A percentile compares a stretch with the other conserved stretches of the same genome.
Conservation (phyloP, 2,329 filamentous ascomycete species). For the Fusarium sp. region DNA sequence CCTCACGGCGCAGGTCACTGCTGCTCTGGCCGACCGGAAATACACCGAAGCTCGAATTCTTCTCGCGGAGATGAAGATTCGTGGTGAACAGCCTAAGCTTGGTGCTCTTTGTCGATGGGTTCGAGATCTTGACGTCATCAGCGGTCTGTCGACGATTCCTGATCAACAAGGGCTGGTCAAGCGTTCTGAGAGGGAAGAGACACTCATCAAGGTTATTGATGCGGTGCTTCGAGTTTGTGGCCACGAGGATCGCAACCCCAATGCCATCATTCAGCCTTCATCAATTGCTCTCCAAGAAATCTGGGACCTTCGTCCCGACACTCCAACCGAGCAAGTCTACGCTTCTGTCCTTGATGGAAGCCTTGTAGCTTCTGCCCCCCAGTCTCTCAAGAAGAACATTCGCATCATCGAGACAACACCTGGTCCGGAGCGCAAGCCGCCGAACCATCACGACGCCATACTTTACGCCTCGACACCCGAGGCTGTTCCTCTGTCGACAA, state of each 20-base stretch:
- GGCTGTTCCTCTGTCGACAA: slow-evolving; percentile 60
- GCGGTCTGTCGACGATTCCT: slow-evolving; percentile 67
- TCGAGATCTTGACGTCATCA: slow-evolving; percentile 74
- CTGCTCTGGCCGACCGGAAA: slow-evolving; percentile 70
- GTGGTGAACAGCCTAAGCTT: slow-evolving; percentile 71
- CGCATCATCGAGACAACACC: slow-evolving; percentile 69
- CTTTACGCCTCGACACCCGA: slow-evolving; percentile 69
- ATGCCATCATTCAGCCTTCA: slow-evolving; percentile 45
- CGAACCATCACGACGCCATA: slow-evolving; percentile 73
- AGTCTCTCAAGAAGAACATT: slow-evolving; percentile 54
- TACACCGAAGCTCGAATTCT: slow-evolving; percentile 72
- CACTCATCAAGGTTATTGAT: slow-evolving; percentile 70
- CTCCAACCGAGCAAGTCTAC: slow-evolving; percentile 57
- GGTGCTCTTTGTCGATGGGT: slow-evolving; percentile 78
- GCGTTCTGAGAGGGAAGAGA: slow-evolving; percentile 58
- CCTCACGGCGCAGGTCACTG: slow-evolving; percentile 73
- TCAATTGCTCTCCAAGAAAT: slow-evolving; percentile 65
- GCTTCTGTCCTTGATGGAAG: slow-evolving; percentile 67
- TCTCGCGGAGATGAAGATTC: slow-evolving; percentile 75
- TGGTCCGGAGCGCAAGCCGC: slow-evolving; percentile 69
- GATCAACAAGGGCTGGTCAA: slow-evolving; percentile 50
- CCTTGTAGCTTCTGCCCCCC: slow-evolving; percentile 56
- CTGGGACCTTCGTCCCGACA: slow-evolving; percentile 66
- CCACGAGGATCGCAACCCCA: slow-evolving; percentile 61
- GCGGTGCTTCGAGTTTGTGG: slow-evolving; percentile 71